These are phyloP conservation scores for Trichosporon faecale DNA, from an alignment of 1,284 basidiomycete genomes.

Conservation along the genomic window DNA sequence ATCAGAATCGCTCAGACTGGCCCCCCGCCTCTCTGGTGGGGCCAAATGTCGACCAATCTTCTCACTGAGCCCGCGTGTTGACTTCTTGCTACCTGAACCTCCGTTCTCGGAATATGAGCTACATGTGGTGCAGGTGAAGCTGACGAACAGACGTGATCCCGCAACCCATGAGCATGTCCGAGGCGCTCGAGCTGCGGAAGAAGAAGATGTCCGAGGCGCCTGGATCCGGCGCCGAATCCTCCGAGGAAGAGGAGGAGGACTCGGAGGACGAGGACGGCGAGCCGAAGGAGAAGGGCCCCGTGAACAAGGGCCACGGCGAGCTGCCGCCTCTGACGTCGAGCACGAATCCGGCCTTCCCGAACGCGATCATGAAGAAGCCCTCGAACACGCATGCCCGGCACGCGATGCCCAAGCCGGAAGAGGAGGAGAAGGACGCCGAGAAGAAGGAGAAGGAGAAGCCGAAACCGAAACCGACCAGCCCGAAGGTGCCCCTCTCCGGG, in stretches of 20 bases:
- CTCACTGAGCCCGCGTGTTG: constrained; percentile 40
- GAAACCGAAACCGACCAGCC: constrained; percentile 1
- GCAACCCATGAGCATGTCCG: constrained; percentile 42
- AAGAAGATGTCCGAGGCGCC: constrained; percentile 27
- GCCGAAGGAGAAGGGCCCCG: neutral
- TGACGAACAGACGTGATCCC: constrained; percentile 42
- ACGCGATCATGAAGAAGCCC: constrained; percentile 43
- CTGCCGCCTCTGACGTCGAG: constrained; percentile 40
- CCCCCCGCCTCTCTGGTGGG: constrained; percentile 12
- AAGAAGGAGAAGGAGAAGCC: constrained; percentile 8
- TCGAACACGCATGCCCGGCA: constrained; percentile 42
- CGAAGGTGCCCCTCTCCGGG: constrained; percentile 24
- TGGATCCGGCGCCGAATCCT: neutral
- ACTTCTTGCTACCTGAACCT: neutral
- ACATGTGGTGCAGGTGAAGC: constrained; percentile 6
- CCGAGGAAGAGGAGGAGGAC: constrained; percentile 6
- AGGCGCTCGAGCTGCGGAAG: constrained; percentile 42
- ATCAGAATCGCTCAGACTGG: constrained; percentile 36
- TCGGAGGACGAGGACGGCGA: constrained; percentile 5
- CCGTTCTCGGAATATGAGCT: too few species aligned
- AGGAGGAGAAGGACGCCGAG: neutral
- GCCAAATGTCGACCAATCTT: constrained; percentile 44
- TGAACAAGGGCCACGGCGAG: constrained; percentile 28
- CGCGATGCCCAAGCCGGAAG: constrained; percentile 8
- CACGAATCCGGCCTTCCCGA: constrained; percentile 48